These are phyloP conservation scores for Crithidia fasciculata DNA, from an alignment of 208 protist genomes.

Conservation along the genomic window DNA sequence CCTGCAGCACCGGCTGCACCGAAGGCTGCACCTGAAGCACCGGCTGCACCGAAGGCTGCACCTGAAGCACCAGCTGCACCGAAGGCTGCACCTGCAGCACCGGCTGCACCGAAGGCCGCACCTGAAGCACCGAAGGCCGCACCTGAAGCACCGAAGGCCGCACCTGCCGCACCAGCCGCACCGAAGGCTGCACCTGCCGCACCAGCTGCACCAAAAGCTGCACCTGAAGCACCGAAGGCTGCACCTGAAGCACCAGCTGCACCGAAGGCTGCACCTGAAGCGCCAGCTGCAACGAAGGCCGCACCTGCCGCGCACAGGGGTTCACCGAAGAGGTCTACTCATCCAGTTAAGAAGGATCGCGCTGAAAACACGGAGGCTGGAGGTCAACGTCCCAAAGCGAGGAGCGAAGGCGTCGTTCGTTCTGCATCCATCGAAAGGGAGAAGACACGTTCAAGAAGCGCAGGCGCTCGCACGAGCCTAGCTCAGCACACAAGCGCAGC, in stretches of 20 bases:
- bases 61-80: neutral
- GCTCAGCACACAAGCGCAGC: neutral
- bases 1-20: conserved; percentile 10
- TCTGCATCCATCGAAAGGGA: too few relatives aligned
- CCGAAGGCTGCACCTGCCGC: conserved; percentile 25
- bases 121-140: conserved; percentile 11
- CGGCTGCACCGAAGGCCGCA: conserved; percentile 1
- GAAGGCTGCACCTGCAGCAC: conserved; percentile 6
- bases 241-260: conserved; percentile 22
- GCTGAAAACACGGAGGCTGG: too few relatives aligned
- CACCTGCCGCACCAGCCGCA: conserved; percentile 23
- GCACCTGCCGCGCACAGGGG: too few relatives aligned
- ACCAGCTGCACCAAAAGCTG: conserved; percentile 12
- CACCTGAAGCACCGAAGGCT: conserved; percentile 1
- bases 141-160: conserved; percentile 5
- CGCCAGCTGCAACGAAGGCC: neutral
- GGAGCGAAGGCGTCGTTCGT: too few relatives aligned
- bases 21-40: neutral
- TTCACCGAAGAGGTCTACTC: too few relatives aligned
- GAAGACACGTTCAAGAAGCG: neutral
- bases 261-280: neutral
- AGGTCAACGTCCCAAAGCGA: too few relatives aligned
- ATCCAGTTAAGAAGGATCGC: too few relatives aligned
- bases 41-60: conserved; percentile 2
- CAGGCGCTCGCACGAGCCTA: neutral